Conservation (phyloP, 1,284 basidiomycete species). For the Puccinia hordei region DNA sequence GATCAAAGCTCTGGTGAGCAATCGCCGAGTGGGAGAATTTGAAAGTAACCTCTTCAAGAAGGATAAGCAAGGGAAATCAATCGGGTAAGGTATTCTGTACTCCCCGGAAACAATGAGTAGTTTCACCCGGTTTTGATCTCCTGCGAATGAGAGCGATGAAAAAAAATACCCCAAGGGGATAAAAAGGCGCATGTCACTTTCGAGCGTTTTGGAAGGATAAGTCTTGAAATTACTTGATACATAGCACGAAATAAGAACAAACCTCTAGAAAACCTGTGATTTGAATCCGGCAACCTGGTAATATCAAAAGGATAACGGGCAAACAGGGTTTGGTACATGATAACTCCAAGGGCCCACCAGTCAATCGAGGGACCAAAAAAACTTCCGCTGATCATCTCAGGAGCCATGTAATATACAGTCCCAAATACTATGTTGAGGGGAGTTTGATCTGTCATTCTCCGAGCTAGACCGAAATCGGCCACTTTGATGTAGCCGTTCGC, state of each 20-base stretch:
- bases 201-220: neutral
- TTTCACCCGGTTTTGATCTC: neutral
- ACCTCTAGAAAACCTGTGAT: slow-evolving; percentile 16
- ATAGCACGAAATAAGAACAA: neutral
- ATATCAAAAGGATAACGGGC: slow-evolving; percentile 15
- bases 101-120: neutral
- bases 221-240: neutral
- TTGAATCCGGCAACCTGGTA: neutral
- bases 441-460: neutral
- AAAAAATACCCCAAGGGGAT: neutral
- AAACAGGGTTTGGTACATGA: slow-evolving; percentile 17
- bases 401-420: slow-evolving; percentile 23
- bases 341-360: slow-evolving; percentile 41
- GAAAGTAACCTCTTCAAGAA: slow-evolving; percentile 17
- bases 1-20: neutral
- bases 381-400: slow-evolving; percentile 8
- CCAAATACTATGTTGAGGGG: neutral
- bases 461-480: slow-evolving; percentile 25
- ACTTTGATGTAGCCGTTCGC: neutral
- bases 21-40: neutral
- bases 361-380: slow-evolving; percentile 18
- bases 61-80: neutral
- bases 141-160: neutral
- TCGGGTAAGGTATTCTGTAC: neutral
- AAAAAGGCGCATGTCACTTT: neutral